Evolutionary conservation across 768 basidiomycete species (phyloP).

Genomic region (Saitozyma podzolica): DNA sequence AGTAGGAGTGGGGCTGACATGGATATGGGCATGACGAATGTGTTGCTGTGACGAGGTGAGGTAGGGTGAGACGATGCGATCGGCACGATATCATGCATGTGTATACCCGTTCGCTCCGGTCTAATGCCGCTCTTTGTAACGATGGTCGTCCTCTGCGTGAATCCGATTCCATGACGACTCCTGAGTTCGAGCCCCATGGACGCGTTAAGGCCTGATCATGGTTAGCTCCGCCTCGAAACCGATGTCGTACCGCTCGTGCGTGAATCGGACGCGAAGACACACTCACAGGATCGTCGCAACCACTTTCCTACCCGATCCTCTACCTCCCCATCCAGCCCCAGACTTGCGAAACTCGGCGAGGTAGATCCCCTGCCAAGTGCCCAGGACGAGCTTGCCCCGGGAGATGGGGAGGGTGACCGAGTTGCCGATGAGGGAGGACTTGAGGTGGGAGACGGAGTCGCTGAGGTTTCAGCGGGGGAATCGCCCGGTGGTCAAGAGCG

Average conservation of each 20-base stretch:
- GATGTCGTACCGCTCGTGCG: not conserved
- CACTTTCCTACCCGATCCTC: constrained; percentile 39
- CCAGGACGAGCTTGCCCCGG: constrained; percentile 70
- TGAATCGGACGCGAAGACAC: no score
- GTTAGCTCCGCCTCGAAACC: not conserved
- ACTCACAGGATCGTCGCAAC: constrained; percentile 47
- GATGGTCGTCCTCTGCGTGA: no score
- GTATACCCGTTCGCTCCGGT: not conserved
- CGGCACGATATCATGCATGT: constrained; percentile 12
- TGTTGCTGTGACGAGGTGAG: no score
- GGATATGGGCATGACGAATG: no score
- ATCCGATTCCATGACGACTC: not conserved
- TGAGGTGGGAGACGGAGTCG: constrained; percentile 88
- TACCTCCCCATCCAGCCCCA: constrained; percentile 42
- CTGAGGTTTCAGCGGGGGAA: constrained; percentile 52
- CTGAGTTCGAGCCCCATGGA: not conserved
- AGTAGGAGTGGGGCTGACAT: not conserved
- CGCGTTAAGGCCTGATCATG: constrained; percentile 1
- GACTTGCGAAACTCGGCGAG: constrained; percentile 62
- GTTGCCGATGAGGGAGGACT: constrained; percentile 79
- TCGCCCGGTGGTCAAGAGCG: not conserved
- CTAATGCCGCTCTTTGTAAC: not conserved
- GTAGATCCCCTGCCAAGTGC: constrained; percentile 96
- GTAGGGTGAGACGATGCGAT: no score
- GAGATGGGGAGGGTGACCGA: constrained; percentile 83